Conservation (phyloP, 225 moss, liverwort and hornwort genomes). For the Takakia lepidozioides region DNA sequence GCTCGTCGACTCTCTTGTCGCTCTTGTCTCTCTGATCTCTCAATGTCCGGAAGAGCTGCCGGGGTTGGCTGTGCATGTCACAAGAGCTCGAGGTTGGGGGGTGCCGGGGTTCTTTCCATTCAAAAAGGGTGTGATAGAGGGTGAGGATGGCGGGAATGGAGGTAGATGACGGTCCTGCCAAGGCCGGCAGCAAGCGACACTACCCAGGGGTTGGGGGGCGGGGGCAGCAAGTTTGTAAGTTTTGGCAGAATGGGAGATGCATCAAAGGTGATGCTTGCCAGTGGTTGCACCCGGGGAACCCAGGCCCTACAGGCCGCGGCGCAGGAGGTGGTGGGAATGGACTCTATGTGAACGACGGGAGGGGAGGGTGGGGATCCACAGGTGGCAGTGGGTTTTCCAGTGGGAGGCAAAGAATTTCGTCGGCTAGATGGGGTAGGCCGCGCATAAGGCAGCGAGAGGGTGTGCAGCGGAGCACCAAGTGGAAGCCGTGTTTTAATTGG, state of each 20-base stretch:
- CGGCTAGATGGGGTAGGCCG: constrained; percentile 56
- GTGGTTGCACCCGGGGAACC: constrained; percentile 78
- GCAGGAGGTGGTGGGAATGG: constrained; percentile 65
- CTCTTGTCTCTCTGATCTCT: too few species aligned
- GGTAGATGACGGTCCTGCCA: constrained; percentile 78
- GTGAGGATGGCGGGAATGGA: constrained; percentile 96
- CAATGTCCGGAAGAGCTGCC: too few species aligned
- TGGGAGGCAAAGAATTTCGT: constrained; percentile 25
- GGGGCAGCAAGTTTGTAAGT: constrained; percentile 71
- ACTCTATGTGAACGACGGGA: constrained; percentile 36
- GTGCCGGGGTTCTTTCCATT: too few species aligned
- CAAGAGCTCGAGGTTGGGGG: too few species aligned
- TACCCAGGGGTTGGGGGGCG: constrained; percentile 44
- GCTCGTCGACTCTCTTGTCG: too few species aligned
- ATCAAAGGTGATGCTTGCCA: constrained; percentile 84
- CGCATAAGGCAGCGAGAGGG: constrained; percentile 18
- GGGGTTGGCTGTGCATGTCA: too few species aligned
- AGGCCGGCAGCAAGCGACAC: constrained; percentile 82
- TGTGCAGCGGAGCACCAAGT: constrained; percentile 25
- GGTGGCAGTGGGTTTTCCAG: constrained; percentile 49
- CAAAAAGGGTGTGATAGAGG: too few species aligned
- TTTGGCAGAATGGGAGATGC: constrained; percentile 87
- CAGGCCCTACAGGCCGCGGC: constrained; percentile 81
- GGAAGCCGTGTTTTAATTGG: constrained; percentile 75
- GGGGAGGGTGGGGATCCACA: constrained; percentile 37